Percentiles rank a stretch among this genome's conserved stretches.
phyloP scores from a whole-genome alignment of 2,329 filamentous ascomycete genomes.

The Pezicula neosporulosa region DNA sequence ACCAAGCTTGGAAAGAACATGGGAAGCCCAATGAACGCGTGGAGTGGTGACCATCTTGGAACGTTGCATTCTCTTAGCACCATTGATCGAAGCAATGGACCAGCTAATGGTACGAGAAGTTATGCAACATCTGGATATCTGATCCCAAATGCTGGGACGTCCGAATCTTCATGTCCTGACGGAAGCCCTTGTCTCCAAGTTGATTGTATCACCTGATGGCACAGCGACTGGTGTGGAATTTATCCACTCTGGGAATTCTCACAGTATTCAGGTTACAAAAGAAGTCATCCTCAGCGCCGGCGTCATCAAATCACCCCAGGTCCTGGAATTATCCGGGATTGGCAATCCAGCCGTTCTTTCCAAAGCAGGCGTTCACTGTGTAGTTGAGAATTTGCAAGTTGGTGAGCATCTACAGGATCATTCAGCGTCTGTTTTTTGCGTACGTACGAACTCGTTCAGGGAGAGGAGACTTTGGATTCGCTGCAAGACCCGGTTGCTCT shows the following conservation, averaged over 20 bases:
- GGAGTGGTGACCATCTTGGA: conserved; percentile 13
- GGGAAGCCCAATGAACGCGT: conserved; percentile 9
- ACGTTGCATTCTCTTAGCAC: conserved; percentile 8
- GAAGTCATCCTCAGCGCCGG: conserved; percentile 26
- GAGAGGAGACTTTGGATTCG: conserved; percentile 4
- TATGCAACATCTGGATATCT: conserved; percentile 18
- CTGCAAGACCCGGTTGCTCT: conserved; percentile 16
- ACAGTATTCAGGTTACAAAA: conserved; percentile 16
- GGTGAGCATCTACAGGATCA: conserved; percentile 21
- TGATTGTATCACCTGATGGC: conserved; percentile 43
- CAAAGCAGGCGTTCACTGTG: conserved; percentile 11
- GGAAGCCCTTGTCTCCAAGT: conserved; percentile 77
- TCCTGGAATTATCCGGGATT: conserved; percentile 30
- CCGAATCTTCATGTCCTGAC: conserved; percentile 77
- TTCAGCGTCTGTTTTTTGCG: conserved; percentile 2
- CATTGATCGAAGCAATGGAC: conserved; percentile 8
- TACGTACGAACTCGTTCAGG: conserved; percentile 8
- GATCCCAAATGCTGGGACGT: conserved; percentile 9
- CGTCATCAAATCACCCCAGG: conserved; percentile 22
- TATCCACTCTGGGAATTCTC: conserved; percentile 1
- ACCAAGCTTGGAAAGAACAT: conserved; percentile 3
- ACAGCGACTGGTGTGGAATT: conserved; percentile 15
- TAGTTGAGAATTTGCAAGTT: conserved; percentile 11
- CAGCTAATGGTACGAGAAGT: conserved; percentile 11
- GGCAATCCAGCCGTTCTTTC: conserved; percentile 16